Evolutionary conservation across 2,329 filamentous ascomycete species (phyloP), one percentile per base, ranked within the genome.

Genomic region (Penicillium sp.): DNA sequence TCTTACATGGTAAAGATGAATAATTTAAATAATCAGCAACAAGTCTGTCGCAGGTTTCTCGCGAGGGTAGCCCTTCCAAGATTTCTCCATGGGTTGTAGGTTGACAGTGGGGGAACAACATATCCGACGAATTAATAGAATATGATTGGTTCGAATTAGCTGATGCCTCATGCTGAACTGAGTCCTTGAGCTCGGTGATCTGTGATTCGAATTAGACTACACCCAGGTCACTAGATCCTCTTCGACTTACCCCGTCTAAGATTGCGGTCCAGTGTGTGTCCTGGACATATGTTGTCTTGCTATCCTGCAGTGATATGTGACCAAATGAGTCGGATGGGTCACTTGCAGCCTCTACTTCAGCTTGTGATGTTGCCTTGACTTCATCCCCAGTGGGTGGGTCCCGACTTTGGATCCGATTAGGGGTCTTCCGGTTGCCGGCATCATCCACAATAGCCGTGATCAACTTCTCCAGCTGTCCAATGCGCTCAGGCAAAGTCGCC

Each of bases 401-500:
- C 11, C 27, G 25, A 20, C 11, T 31, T 26, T 44, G 40, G 9
- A n/a, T n/a, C 75, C 54, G 77, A 73, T 29, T 77, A 78, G 52
- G 77, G 75, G 15, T 75, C 73, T 18, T 75, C 73, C 26, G 77
- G 77, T 52, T 76, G 73, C 71, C 12, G 75, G 70, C 51, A 79
- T 79, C 69, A 77, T 82, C 82, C 79, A 83, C 83, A 54, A 84
- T 66, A 15, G 79, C 81, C 40, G 83, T 70, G 51, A 84, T 80
- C 56, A 84, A 70, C 56, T 78, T 79, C 69, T 84, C 81, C 45
- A 84, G 73, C 53, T 81, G 75, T 66, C 82, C 79, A 67, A 83
- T 83, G 58, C 81, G 79, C 63, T 82, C 81, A 71, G 82, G 80
- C 79, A 83, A 82, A 58, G 81, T 79, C 68, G 81, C 79, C 40